Evolutionary conservation across 2,329 filamentous ascomycete genomes (phyloP).

Genomic region (Pseudonectria foliicola): DNA sequence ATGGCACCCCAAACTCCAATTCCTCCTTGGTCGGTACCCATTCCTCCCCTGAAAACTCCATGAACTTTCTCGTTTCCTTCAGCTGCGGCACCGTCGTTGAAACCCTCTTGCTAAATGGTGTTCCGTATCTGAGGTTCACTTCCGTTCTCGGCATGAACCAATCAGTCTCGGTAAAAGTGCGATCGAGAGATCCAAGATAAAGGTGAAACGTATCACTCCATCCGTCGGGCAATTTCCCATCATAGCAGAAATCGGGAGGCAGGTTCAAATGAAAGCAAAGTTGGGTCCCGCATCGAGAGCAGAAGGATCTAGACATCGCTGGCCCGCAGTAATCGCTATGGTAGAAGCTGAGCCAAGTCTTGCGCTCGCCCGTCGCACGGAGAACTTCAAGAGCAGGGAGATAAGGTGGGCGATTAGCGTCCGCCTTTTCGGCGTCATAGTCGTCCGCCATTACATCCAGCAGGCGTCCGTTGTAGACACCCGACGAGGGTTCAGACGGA

Average conservation of each 20-base stretch:
- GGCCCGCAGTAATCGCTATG: conserved; percentile 12
- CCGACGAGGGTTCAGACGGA: conserved; percentile 2
- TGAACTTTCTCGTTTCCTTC: conserved; percentile 8
- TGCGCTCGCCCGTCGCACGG: conserved; percentile 5
- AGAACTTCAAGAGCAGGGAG: conserved; percentile 13
- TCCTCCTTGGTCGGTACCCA: conserved; percentile 6
- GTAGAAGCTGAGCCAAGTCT: conserved; percentile 20
- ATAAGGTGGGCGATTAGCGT: conserved; percentile 12
- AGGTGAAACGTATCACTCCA: conserved; percentile 15
- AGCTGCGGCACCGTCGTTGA: conserved; percentile 12
- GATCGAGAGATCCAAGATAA: conserved; percentile 13
- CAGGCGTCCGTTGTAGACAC: conserved; percentile 10
- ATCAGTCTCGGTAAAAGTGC: conserved; percentile 12
- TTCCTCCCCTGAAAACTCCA: conserved; percentile 5
- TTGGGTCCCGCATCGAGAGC: conserved; percentile 18
- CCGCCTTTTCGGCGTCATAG: conserved; percentile 8
- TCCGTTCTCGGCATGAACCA: conserved; percentile 14
- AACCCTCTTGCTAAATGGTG: conserved; percentile 12
- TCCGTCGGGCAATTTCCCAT: conserved; percentile 9
- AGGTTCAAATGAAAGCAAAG: conserved; percentile 15
- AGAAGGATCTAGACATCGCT: conserved; percentile 17
- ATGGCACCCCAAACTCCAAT: conserved; percentile 1
- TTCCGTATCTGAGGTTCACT: conserved; percentile 12
- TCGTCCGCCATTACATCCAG: conserved; percentile 9
- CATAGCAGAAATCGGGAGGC: conserved; percentile 5